Percentiles rank a stretch among this genome's conserved stretches.
Conservation (phyloP, 2,329 filamentous ascomycete genomes). For the Ascochyta pisi region DNA sequence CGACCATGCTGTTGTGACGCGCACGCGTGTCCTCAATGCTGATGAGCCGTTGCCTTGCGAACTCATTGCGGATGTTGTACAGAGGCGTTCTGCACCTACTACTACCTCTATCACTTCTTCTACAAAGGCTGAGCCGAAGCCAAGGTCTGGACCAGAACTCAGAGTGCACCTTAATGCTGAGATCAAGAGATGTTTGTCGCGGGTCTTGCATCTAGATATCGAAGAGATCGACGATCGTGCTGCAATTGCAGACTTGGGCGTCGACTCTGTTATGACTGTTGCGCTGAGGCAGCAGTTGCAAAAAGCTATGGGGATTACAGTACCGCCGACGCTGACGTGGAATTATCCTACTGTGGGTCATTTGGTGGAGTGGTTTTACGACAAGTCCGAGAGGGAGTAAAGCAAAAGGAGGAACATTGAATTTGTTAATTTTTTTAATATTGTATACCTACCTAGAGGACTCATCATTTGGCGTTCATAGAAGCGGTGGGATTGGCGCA, state of each 20-base stretch:
- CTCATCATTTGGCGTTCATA: not conserved
- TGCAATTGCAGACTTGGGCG: slow-evolving; percentile 49
- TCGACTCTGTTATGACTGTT: slow-evolving; percentile 53
- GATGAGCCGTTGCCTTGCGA: slow-evolving; percentile 37
- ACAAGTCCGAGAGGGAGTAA: slow-evolving; percentile 21
- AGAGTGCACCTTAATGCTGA: slow-evolving; percentile 38
- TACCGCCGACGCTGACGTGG: slow-evolving; percentile 53
- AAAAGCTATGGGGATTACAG: slow-evolving; percentile 42
- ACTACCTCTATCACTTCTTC: not conserved
- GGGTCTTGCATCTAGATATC: slow-evolving; percentile 42
- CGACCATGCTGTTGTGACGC: slow-evolving; percentile 51
- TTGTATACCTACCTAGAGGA: not conserved
- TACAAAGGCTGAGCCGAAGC: not conserved
- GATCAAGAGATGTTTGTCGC: slow-evolving; percentile 45
- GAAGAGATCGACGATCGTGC: slow-evolving; percentile 46
- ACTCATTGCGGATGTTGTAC: slow-evolving; percentile 25
- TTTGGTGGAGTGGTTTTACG: slow-evolving; percentile 48
- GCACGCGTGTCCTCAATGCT: slow-evolving; percentile 39
- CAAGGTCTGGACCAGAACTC: slow-evolving; percentile 34
- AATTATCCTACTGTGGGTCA: slow-evolving; percentile 51
- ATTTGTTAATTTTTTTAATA: not conserved
- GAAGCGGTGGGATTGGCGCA: not conserved
- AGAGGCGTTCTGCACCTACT: slow-evolving; percentile 13
- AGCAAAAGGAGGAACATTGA: too few relatives aligned
- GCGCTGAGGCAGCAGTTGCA: slow-evolving; percentile 47